A percentile compares a stretch with the other conserved stretches of the same genome.
Evolutionary conservation across 495 filamentous ascomycete species (phyloP).

Genomic region (Filosporella fistucella): DNA sequence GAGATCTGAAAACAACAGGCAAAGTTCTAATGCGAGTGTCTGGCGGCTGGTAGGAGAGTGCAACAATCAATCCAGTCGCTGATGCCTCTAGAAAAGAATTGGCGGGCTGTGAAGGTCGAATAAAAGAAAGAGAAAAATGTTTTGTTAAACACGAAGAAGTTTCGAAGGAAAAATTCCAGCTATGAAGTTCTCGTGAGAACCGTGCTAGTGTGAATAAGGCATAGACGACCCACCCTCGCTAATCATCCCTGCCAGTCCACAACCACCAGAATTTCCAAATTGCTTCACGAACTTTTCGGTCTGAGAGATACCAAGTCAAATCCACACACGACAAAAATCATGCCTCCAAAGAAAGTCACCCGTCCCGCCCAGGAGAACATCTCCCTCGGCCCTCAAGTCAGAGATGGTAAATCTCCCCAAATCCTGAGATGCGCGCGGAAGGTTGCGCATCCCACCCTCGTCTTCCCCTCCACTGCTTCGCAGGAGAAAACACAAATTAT

Average conservation of each 20-base stretch:
- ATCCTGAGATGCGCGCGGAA: too few relatives aligned
- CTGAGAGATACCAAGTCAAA: background rate
- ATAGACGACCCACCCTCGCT: too few relatives aligned
- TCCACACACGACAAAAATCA: slow-evolving; percentile 35
- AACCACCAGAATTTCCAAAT: slow-evolving; percentile 2
- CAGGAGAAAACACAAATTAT: background rate
- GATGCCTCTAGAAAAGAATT: too few relatives aligned
- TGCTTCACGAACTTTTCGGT: slow-evolving; percentile 8
- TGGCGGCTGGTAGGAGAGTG: too few relatives aligned
- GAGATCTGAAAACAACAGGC: too few relatives aligned
- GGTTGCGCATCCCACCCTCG: too few relatives aligned
- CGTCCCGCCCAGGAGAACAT: slow-evolving; percentile 88
- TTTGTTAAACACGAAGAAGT: background rate
- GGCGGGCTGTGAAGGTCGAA: too few relatives aligned
- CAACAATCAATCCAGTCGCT: too few relatives aligned
- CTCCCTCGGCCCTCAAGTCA: slow-evolving; percentile 90
- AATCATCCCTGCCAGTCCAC: background rate
- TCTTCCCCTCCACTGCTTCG: background rate
- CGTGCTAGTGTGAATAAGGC: too few relatives aligned
- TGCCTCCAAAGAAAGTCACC: slow-evolving; percentile 82
- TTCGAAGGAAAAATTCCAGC: background rate
- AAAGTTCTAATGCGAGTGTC: too few relatives aligned
- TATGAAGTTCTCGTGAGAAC: too few relatives aligned
- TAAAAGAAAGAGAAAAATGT: background rate
- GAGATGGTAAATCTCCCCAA: slow-evolving; percentile 61